Evolutionary conservation across 371 early-diverging fungal genomes (phyloP).

Genomic region (Syncephalis plumigaleata): DNA sequence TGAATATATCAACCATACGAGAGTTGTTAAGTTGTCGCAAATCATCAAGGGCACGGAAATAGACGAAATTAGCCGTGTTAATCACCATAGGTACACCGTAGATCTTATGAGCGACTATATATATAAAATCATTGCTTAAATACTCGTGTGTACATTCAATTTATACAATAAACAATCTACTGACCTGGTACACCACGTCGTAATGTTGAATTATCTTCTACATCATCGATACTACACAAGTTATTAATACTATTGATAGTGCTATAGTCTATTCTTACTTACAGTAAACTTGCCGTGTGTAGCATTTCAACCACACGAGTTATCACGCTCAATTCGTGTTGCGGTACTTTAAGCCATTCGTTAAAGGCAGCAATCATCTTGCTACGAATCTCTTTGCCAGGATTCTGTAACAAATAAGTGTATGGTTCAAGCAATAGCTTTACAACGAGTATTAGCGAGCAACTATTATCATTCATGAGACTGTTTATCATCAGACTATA

Average conservation of each 20-base stretch:
- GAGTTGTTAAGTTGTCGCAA: constrained; percentile 45
- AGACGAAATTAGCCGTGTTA: constrained; percentile 89
- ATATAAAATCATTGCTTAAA: too few species aligned
- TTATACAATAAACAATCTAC: too few species aligned
- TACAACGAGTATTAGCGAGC: background rate
- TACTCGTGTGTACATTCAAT: too few species aligned
- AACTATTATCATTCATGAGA: too few species aligned
- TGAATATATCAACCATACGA: constrained; percentile 55
- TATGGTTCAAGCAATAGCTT: constrained; percentile 64
- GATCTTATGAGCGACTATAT: constrained; percentile 79
- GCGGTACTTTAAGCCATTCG: constrained; percentile 65
- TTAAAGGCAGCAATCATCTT: constrained; percentile 80
- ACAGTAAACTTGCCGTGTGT: constrained; percentile 84
- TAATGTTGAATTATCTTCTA: constrained; percentile 80
- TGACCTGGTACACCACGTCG: constrained; percentile 74
- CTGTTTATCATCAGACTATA: too few species aligned
- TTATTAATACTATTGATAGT: background rate
- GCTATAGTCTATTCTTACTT: constrained; percentile 8
- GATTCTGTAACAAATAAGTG: constrained; percentile 55
- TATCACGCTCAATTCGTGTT: constrained; percentile 41
- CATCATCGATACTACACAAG: constrained; percentile 68
- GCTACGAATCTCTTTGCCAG: constrained; percentile 83
- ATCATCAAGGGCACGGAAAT: constrained; percentile 78
- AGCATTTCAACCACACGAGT: constrained; percentile 80
- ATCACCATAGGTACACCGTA: constrained; percentile 84